Base-by-base conservation (phyloP, 495 filamentous ascomycete genomes). In the Trichoderma virens region DNA sequence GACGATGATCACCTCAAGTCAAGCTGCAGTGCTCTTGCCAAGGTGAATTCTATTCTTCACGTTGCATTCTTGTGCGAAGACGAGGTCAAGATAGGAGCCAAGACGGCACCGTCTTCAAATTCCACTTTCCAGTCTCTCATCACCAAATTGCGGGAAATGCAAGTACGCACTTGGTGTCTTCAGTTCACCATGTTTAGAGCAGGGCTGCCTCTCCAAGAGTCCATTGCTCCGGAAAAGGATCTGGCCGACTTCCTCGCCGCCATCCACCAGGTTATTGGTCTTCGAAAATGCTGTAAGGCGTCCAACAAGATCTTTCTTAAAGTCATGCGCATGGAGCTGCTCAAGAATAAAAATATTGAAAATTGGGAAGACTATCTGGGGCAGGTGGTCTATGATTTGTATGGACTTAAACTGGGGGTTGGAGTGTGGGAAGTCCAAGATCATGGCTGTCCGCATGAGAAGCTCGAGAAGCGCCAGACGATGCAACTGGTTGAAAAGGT, bases 301-400 rank as follows among this genome's bases (percentile, higher is more conserved):
- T 90, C 90, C 2, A 87, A 88, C 69, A 88, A 92, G 75, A 83
- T 88, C 27, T 93, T 98, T 76, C 79, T 97, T n/a, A 91, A 88
- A 66, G 82, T 97, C 70, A 85, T 94, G 79, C 91, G 91, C 69
- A 79, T 90, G 7, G 95, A 98, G 70, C 78, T 93, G 14, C 74
- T 92, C 31, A 82, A 83, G 39, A 76, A 81, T 65, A 79, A 85
- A 61, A 79, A 83, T 34, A 82, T 85, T 45, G 85, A 89, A 41
- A 87, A 86, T 63, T 89, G 85, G 78, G 89, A 91, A 68, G 80
- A 83, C 68, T 92, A 97, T 69, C 80, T 93, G 14, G 87, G 88
- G 30, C 93, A 97, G 71, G 83, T 94, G 7, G 81, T 97, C n/a
- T 92, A 86, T 71, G 93, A 97, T 73, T 80, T 96, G 2, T 87